These are phyloP conservation scores for Massariosphaeria phaeospora DNA, from an alignment of 495 filamentous ascomycete species.

Conservation along the genomic window DNA sequence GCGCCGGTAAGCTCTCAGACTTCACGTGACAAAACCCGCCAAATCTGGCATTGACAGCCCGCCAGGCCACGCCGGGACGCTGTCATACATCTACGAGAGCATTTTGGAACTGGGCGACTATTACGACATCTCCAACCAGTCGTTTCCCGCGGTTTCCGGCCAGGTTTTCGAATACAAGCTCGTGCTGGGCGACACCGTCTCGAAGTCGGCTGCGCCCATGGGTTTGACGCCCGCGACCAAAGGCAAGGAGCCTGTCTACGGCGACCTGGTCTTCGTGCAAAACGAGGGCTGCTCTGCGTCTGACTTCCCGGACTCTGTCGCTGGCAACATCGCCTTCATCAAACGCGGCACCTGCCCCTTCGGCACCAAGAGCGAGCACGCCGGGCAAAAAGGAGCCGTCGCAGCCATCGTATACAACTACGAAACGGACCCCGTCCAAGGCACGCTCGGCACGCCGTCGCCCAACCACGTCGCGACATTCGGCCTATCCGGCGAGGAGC, in stretches of 20 bases:
- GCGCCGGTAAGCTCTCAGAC: slow-evolving; percentile 45
- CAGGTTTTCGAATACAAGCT: slow-evolving; percentile 55
- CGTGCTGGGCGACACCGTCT: slow-evolving; percentile 49
- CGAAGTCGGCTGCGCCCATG: slow-evolving; percentile 53
- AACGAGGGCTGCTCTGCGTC: slow-evolving; percentile 28
- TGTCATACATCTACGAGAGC: slow-evolving; percentile 55
- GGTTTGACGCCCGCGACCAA: slow-evolving; percentile 56
- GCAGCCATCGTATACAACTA: slow-evolving; percentile 66
- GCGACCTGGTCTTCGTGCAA: slow-evolving; percentile 22
- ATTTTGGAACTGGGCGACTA: slow-evolving; percentile 50
- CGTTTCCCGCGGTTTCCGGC: slow-evolving; percentile 55
- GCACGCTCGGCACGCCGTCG: slow-evolving; percentile 48
- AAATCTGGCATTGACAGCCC: neutral
- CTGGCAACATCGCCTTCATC: slow-evolving; percentile 58
- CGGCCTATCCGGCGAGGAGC: slow-evolving; percentile 48
- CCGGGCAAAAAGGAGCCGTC: slow-evolving; percentile 54
- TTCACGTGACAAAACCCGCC: neutral
- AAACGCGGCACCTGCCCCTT: slow-evolving; percentile 60
- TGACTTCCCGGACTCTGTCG: slow-evolving; percentile 53
- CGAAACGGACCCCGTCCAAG: slow-evolving; percentile 41
- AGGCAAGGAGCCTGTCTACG: slow-evolving; percentile 50
- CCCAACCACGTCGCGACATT: slow-evolving; percentile 45
- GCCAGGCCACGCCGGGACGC: slow-evolving; percentile 54
- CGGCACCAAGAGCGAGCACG: slow-evolving; percentile 55
- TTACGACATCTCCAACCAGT: slow-evolving; percentile 55